phyloP scores from a whole-genome alignment of 352 stramenopile species.

The Nannochloropsis limnetica region DNA sequence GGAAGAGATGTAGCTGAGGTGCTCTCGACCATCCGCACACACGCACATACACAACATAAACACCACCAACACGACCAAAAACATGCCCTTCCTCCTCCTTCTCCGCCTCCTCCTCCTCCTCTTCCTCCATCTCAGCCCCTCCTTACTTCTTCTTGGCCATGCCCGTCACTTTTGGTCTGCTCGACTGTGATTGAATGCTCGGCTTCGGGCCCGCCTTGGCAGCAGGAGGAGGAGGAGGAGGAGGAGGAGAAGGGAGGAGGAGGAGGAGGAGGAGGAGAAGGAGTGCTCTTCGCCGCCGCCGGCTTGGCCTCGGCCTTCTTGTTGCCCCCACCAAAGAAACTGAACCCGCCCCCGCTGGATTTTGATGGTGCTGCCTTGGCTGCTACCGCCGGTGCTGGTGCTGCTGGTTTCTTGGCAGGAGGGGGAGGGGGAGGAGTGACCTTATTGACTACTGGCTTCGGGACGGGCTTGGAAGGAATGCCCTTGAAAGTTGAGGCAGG shows the following conservation, averaged over 20 bases:
- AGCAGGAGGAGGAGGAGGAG: not conserved
- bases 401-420: not conserved
- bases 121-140: not conserved
- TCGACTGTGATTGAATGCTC: slow-evolving; percentile 15
- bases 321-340: not conserved
- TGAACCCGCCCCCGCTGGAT: not conserved
- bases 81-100: not conserved
- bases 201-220: slow-evolving; percentile 1
- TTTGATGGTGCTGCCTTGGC: not conserved
- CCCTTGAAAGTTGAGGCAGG: not conserved
- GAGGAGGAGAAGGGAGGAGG: not conserved
- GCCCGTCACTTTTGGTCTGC: slow-evolving; percentile 6
- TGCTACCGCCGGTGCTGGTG: not conserved
- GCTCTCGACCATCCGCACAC: not conserved
- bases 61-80: not conserved
- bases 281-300: not conserved
- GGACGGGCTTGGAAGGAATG: not conserved
- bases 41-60: not conserved
- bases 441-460: slow-evolving; percentile 10
- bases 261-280: not conserved
- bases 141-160: slow-evolving; percentile 21
- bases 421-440: not conserved
- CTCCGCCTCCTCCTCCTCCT: not conserved
- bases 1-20: not conserved
- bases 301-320: not conserved